A percentile compares a stretch with the other conserved stretches of the same genome.
Conservation (phyloP, 2,329 filamentous ascomycete genomes). For the Pseudocercospora fuligena region DNA sequence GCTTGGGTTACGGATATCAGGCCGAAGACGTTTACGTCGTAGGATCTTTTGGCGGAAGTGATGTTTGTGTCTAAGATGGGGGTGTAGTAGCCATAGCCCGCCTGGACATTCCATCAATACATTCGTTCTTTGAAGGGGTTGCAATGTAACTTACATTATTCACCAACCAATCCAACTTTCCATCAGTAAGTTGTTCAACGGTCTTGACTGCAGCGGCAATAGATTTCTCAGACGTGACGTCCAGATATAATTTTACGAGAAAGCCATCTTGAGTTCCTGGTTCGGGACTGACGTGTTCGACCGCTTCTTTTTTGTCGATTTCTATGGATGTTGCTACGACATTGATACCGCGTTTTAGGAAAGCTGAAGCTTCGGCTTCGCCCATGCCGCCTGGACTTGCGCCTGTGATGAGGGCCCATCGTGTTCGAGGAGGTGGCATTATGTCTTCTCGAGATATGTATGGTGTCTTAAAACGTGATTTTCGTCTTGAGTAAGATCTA, state of each 20-base stretch:
- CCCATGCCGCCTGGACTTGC: slow-evolving; percentile 54
- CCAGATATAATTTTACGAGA: slow-evolving; percentile 43
- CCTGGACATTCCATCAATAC: slow-evolving; percentile 26
- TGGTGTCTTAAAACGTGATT: background rate
- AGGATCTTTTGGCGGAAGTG: slow-evolving; percentile 52
- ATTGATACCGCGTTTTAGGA: slow-evolving; percentile 51
- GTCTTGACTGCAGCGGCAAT: slow-evolving; percentile 42
- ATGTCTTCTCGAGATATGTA: no score
- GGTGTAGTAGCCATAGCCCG: slow-evolving; percentile 43
- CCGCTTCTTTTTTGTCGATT: slow-evolving; percentile 34
- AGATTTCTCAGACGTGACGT: slow-evolving; percentile 47
- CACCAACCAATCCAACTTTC: slow-evolving; percentile 52
- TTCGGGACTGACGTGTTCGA: slow-evolving; percentile 20
- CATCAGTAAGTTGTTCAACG: slow-evolving; percentile 38
- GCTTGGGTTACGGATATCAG: slow-evolving; percentile 41
- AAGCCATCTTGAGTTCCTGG: slow-evolving; percentile 22
- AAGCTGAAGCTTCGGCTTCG: slow-evolving; percentile 50
- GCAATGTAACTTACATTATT: slow-evolving; percentile 47
- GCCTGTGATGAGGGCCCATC: slow-evolving; percentile 56
- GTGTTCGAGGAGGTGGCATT: background rate
- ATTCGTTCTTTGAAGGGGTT: no score
- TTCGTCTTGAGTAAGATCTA: background rate
- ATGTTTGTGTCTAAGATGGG: slow-evolving; percentile 34
- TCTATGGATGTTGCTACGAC: slow-evolving; percentile 49
- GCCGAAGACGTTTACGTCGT: slow-evolving; percentile 59